These are phyloP conservation scores for Aspergillus novoparasiticus DNA, from an alignment of 2,329 filamentous ascomycete genomes.

Conservation along the genomic window DNA sequence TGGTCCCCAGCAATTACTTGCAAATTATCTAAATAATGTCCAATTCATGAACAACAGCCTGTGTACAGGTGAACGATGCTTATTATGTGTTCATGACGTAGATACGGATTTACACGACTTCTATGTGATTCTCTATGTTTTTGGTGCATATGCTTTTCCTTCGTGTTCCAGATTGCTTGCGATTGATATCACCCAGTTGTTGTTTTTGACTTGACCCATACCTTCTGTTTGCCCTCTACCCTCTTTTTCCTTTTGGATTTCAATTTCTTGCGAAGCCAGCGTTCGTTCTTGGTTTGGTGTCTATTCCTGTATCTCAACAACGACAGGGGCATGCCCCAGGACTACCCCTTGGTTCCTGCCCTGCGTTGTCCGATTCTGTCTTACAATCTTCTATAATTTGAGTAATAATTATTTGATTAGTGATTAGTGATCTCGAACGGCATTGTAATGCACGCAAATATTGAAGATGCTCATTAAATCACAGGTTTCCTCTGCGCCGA, in stretches of 20 bases:
- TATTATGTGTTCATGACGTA: constrained; percentile 23
- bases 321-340: not conserved
- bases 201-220: constrained; percentile 20
- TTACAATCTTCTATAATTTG: not conserved
- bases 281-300: not conserved
- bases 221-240: not conserved
- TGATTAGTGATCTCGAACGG: not conserved
- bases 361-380: not conserved
- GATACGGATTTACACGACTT: constrained; percentile 19
- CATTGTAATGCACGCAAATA: not conserved
- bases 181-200: constrained; percentile 1
- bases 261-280: not conserved
- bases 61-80: constrained; percentile 10
- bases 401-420: not conserved
- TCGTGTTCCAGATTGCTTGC: not conserved
- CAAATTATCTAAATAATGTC: constrained; percentile 53
- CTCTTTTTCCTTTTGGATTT: not conserved
- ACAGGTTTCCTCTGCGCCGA: not conserved
- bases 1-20: constrained; percentile 70
- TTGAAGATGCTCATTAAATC: not conserved
- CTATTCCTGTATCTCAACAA: not conserved
- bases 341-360: not conserved
- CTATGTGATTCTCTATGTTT: constrained; percentile 6
- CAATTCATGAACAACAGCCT: constrained; percentile 30
- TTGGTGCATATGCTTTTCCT: constrained; percentile 8